Base-by-base conservation (phyloP, 345 rosid genomes). In the Salix udensis region DNA sequence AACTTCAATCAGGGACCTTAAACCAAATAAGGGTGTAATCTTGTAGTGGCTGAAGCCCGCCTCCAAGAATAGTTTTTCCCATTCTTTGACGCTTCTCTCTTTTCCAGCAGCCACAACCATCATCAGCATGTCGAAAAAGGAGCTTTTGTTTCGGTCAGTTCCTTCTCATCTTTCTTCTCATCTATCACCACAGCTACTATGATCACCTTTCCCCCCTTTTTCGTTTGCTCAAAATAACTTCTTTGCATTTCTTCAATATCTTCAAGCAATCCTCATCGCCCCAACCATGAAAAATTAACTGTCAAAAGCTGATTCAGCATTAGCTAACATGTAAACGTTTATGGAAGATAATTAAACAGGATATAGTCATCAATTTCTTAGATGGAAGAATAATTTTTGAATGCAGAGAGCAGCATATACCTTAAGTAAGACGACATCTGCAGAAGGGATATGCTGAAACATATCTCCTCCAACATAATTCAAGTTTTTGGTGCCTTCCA, bases 1-100 rank as follows among this genome's bases (percentile, higher is more conserved):
- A 71, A 87, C 84, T 81, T 87, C 88, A 74, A 89, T 87, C 11
- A 86, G 72, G 34, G 90, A 87, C 76, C 88, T 88, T 16, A 86
- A n/a, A 48, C 87, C 88, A 26, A 85, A 42, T 7, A 80, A 10
- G 1, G 87, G 84, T 3, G 65, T 75, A 21, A 87, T 80, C 80
- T 74, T 89, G 72, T 83, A 86, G 77, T 74, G 44, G 24, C 65
- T 68, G 65, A 86, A 86, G 31, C 88, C 87, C 39, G 88, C 86
- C 13, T 70, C 69, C 0, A 34, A 19, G 73, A 84, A 87, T 23
- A 87, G 84, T 10, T 50, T 75, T 11, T 74, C 81, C 90, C 87
- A 86, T 74, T 89, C 90, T 69, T 70, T 58, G 74, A 82, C 85
- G 4, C 42, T 82, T 58, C 92, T 67, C 62, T 89, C 89, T 67